phyloP scores from a whole-genome alignment of 768 basidiomycete species.

The Mycena haematopus region DNA sequence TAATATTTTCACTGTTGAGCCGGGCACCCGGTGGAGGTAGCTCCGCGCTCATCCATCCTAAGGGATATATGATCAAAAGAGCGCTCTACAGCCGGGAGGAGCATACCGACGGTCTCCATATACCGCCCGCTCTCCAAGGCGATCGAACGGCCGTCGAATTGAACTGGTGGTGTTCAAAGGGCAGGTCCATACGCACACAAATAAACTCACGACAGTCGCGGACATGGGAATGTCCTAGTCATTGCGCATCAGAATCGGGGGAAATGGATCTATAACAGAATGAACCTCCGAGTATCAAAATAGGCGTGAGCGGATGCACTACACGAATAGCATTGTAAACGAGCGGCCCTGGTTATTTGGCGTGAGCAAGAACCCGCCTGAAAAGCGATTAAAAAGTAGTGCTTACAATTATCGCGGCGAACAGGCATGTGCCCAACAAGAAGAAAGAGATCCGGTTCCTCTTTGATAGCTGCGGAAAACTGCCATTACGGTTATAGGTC shows the following conservation, averaged over 20 bases:
- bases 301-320: conserved; percentile 76
- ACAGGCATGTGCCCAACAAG: conserved; percentile 87
- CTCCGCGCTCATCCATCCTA: conserved; percentile 71
- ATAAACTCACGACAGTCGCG: conserved; percentile 61
- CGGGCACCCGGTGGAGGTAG: conserved; percentile 13
- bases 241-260: too few relatives aligned
- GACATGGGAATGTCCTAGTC: conserved; percentile 67
- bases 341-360: conserved; percentile 57
- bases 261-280: too few relatives aligned
- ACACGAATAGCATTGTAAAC: conserved; percentile 78
- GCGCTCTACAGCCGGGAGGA: too few relatives aligned
- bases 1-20: conserved; percentile 49
- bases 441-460: conserved; percentile 85
- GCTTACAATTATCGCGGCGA: conserved; percentile 66
- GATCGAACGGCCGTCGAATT: conserved; percentile 77
- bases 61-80: too few relatives aligned
- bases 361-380: too few relatives aligned
- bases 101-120: conserved; percentile 76
- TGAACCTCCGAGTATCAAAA: conserved; percentile 73
- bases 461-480: conserved; percentile 81
- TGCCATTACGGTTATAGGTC: conserved; percentile 33
- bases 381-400: background rate
- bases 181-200: too few relatives aligned
- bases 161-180: conserved; percentile 34
- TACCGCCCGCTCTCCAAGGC: conserved; percentile 85